Percentiles rank a stretch among this genome's conserved stretches.
Evolutionary conservation across 768 basidiomycete species (phyloP).

Genomic region (Polyporus arcularius): DNA sequence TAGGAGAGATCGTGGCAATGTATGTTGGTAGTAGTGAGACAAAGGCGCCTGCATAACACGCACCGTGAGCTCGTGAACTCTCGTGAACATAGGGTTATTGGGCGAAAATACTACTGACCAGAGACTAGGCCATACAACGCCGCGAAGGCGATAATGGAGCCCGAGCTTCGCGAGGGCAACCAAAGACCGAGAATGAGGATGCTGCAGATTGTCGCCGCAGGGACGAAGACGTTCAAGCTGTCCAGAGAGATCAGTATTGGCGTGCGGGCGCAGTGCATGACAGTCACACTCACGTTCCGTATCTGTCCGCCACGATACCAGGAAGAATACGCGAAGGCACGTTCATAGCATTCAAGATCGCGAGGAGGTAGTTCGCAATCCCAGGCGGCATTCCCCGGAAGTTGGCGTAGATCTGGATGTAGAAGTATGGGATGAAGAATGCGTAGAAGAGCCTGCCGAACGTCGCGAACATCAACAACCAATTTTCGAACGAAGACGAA

Average conservation of each 20-base stretch:
- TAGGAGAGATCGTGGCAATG: slow-evolving; percentile 32
- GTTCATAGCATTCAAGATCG: slow-evolving; percentile 34
- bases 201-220: slow-evolving; percentile 26
- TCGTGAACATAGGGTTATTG: background rate
- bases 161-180: slow-evolving; percentile 27
- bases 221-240: slow-evolving; percentile 32
- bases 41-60: slow-evolving; percentile 25
- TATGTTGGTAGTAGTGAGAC: slow-evolving; percentile 34
- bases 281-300: slow-evolving; percentile 26
- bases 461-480: background rate
- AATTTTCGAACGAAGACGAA: background rate
- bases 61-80: background rate
- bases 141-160: slow-evolving; percentile 30
- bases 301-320: slow-evolving; percentile 31
- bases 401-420: slow-evolving; percentile 33
- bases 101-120: slow-evolving; percentile 18
- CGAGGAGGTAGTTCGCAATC: slow-evolving; percentile 30
- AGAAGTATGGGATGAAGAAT: slow-evolving; percentile 38
- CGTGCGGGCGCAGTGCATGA: background rate
- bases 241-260: background rate
- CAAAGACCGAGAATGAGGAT: slow-evolving; percentile 31
- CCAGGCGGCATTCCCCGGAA: slow-evolving; percentile 25
- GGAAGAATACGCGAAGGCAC: slow-evolving; percentile 31
- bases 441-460: slow-evolving; percentile 30
- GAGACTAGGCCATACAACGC: slow-evolving; percentile 34